Percentiles rank a stretch among this genome's conserved stretches.
phyloP scores from a whole-genome alignment of 1,284 basidiomycete species.

The Sanguinoderma infundibulare region DNA sequence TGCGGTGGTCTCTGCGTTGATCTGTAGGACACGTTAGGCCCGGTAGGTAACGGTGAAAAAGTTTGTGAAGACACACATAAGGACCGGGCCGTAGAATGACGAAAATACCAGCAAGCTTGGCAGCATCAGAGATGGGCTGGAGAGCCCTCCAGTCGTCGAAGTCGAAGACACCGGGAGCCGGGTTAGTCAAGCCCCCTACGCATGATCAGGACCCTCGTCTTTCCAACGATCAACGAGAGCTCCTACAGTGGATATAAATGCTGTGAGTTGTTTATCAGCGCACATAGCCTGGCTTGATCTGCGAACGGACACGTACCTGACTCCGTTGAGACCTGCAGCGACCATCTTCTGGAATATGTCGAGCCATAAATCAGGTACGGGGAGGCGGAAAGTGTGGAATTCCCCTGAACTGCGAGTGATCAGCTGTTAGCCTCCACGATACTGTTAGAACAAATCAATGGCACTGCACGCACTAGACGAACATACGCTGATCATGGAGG shows the following conservation, averaged over 20 bases:
- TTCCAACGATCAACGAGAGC: background rate
- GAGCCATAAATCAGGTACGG: slow-evolving; percentile 79
- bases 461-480: slow-evolving; percentile 50
- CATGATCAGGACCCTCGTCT: background rate
- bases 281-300: too few species aligned
- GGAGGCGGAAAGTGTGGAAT: slow-evolving; percentile 84
- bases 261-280: slow-evolving; percentile 35
- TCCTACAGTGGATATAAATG: slow-evolving; percentile 67
- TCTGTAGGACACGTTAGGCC: slow-evolving; percentile 60
- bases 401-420: slow-evolving; percentile 63
- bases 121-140: slow-evolving; percentile 58
- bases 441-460: too few species aligned
- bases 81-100: slow-evolving; percentile 50
- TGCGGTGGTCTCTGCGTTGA: slow-evolving; percentile 82
- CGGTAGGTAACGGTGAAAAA: background rate
- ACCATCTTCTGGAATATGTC: slow-evolving; percentile 85
- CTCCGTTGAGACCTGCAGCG: slow-evolving; percentile 79
- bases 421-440: background rate
- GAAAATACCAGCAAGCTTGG: slow-evolving; percentile 50
- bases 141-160: slow-evolving; percentile 73
- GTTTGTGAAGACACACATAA: background rate
- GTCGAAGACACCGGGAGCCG: slow-evolving; percentile 72
- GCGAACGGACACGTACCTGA: slow-evolving; percentile 37
- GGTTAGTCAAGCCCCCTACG: slow-evolving; percentile 67
- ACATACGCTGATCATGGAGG: slow-evolving; percentile 38